These are phyloP conservation scores for Fagopyrum homotropicum DNA, from an alignment of 148 eudicot genomes.

Conservation along the genomic window DNA sequence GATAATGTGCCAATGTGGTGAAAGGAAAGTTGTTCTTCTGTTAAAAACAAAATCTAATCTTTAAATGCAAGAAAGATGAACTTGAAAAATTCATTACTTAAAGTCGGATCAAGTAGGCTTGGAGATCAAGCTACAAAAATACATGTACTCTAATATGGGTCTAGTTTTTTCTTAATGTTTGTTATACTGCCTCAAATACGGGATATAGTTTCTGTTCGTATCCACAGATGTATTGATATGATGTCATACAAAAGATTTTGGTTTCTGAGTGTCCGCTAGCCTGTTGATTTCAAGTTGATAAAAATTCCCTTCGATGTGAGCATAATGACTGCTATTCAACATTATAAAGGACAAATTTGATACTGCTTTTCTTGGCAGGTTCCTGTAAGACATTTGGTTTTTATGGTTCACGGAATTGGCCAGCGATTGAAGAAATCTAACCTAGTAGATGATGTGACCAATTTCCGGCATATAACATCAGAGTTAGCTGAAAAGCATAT, in stretches of 20 bases:
- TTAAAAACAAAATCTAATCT: no score
- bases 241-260: not conserved
- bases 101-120: no score
- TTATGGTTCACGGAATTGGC: constrained; percentile 99
- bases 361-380: constrained; percentile 40
- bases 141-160: no score
- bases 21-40: no score
- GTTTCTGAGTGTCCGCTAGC: not conserved
- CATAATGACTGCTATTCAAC: not conserved
- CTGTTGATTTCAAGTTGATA: no score
- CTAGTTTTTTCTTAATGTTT: no score
- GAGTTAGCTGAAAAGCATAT: constrained; percentile 80
- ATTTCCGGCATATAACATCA: constrained; percentile 72
- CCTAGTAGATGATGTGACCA: constrained; percentile 85
- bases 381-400: constrained; percentile 89
- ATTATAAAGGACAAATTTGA: not conserved
- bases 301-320: not conserved
- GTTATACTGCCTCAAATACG: not conserved
- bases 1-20: no score
- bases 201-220: not conserved
- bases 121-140: no score
- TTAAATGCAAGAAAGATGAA: no score
- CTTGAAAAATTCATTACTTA: no score
- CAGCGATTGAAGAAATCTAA: constrained; percentile 95
- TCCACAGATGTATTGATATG: not conserved